A percentile compares a stretch with the other conserved stretches of the same genome.
phyloP scores from a whole-genome alignment of 2,329 filamentous ascomycete species.

The Incumbomyces delicatus region DNA sequence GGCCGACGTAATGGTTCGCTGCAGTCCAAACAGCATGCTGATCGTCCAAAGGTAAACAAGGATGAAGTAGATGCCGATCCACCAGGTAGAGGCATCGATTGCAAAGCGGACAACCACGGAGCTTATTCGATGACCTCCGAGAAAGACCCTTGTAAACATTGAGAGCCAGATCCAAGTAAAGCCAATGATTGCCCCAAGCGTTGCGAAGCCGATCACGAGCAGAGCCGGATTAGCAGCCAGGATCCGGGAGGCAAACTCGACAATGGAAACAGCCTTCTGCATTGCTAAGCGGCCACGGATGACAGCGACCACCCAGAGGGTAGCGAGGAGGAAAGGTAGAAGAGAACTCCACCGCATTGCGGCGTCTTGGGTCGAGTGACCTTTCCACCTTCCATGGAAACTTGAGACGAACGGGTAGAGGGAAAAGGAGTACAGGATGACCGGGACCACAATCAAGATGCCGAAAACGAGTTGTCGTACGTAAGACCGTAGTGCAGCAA shows the following conservation, averaged over 20 bases:
- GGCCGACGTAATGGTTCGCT: slow-evolving; percentile 83
- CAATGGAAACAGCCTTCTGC: slow-evolving; percentile 71
- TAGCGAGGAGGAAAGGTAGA: slow-evolving; percentile 61
- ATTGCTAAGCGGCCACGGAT: slow-evolving; percentile 71
- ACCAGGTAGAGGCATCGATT: slow-evolving; percentile 84
- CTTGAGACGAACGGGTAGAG: slow-evolving; percentile 86
- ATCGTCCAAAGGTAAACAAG: slow-evolving; percentile 94
- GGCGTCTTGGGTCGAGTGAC: slow-evolving; percentile 71
- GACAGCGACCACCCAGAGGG: slow-evolving; percentile 76
- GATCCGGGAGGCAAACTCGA: slow-evolving; percentile 87
- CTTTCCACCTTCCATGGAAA: slow-evolving; percentile 66
- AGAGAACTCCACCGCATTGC: slow-evolving; percentile 81
- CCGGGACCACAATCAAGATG: slow-evolving; percentile 73
- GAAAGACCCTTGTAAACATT: slow-evolving; percentile 93
- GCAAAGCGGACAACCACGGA: slow-evolving; percentile 55
- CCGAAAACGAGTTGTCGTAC: slow-evolving; percentile 72
- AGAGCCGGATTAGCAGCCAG: slow-evolving; percentile 75
- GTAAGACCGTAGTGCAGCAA: slow-evolving; percentile 78
- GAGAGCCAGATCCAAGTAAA: slow-evolving; percentile 96
- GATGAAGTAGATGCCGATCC: slow-evolving; percentile 85
- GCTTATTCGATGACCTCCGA: slow-evolving; percentile 70
- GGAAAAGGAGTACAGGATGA: slow-evolving; percentile 79
- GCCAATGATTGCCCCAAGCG: slow-evolving; percentile 62
- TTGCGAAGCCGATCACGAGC: slow-evolving; percentile 70
- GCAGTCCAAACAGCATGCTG: slow-evolving; percentile 74